A percentile compares a stretch with the other conserved stretches of the same genome.
phyloP scores from a whole-genome alignment of 1,284 basidiomycete genomes.

The Fomitopsis palustris region DNA sequence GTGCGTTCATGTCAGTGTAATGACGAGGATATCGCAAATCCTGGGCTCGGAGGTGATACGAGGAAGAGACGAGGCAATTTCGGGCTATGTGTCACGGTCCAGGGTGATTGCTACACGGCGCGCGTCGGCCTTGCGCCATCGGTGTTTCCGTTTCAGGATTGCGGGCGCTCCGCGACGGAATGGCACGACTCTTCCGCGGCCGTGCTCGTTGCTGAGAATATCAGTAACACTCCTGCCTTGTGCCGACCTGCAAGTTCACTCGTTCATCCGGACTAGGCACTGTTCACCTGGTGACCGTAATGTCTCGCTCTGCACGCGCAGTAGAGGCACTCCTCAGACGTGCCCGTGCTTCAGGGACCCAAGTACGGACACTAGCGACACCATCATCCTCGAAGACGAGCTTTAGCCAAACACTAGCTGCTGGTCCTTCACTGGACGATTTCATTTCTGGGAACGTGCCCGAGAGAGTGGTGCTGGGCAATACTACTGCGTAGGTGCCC shows the following conservation, averaged over 20 bases:
- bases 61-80: not conserved
- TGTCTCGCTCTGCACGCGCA: constrained; percentile 12
- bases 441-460: constrained; percentile 69
- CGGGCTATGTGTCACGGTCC: not conserved
- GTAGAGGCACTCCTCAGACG: constrained; percentile 16
- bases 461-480: constrained; percentile 76
- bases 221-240: not conserved
- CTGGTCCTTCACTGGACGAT: constrained; percentile 81
- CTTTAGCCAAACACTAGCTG: constrained; percentile 61
- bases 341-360: constrained; percentile 14
- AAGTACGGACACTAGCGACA: constrained; percentile 52
- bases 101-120: not conserved
- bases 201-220: not conserved
- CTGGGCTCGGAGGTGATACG: not conserved
- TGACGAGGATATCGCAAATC: constrained; percentile 1
- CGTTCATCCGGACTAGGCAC: not conserved
- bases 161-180: constrained; percentile 12
- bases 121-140: not conserved
- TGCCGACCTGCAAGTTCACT: not conserved
- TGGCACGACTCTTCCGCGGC: not conserved
- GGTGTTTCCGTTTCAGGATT: constrained; percentile 2
- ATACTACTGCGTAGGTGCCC: constrained; percentile 62
- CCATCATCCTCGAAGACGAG: constrained; percentile 43
- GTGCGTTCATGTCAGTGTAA: constrained; percentile 61
- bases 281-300: not conserved